phyloP scores from a whole-genome alignment of 2,329 filamentous ascomycete genomes.

The Clarireedia sp. region DNA sequence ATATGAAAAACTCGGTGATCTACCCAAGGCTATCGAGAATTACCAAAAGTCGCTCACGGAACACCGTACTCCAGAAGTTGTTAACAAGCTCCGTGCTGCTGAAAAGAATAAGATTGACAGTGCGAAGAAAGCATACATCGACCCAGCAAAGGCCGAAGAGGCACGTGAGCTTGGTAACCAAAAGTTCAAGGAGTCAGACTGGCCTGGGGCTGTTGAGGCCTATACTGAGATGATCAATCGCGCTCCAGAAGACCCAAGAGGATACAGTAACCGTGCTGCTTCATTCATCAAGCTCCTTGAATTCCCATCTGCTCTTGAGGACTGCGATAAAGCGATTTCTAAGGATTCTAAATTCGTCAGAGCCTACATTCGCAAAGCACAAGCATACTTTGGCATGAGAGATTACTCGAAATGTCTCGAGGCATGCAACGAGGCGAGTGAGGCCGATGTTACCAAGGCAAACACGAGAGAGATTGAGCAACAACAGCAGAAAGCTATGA shows the following conservation, averaged over 20 bases:
- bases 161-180: conserved; percentile 90
- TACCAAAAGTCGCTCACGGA: conserved; percentile 94
- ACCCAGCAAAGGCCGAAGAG: conserved; percentile 88
- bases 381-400: conserved; percentile 94
- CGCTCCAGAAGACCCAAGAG: conserved; percentile 82
- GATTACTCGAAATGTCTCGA: conserved; percentile 95
- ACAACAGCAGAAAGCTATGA: conserved; percentile 86
- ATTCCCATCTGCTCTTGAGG: conserved; percentile 86
- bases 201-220: conserved; percentile 87
- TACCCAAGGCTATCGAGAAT: conserved; percentile 72
- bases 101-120: conserved; percentile 78
- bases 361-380: conserved; percentile 92
- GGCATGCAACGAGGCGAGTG: conserved; percentile 71
- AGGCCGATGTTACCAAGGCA: conserved; percentile 67
- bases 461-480: conserved; percentile 88
- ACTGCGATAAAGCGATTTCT: conserved; percentile 88
- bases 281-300: conserved; percentile 95
- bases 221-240: conserved; percentile 98
- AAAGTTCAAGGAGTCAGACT: conserved; percentile 95
- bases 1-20: conserved; percentile 82
- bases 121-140: conserved; percentile 73
- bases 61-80: conserved; percentile 89
- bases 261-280: conserved; percentile 94
- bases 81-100: conserved; percentile 82
- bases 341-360: conserved; percentile 88